These are phyloP conservation scores for Croton setiger DNA, from an alignment of 441 rosid species.

Conservation along the genomic window DNA sequence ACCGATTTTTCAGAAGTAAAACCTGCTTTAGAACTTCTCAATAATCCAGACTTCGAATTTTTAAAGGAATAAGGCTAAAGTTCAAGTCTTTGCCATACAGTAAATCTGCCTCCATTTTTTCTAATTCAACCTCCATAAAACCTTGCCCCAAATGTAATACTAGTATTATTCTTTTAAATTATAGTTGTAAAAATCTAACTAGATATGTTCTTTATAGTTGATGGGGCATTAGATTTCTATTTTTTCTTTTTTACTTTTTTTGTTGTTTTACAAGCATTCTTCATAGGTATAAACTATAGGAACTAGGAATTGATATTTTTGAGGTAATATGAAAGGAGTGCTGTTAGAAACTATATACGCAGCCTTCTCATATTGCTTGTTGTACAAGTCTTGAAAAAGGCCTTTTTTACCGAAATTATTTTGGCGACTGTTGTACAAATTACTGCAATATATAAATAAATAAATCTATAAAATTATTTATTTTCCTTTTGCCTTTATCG, in stretches of 20 bases:
- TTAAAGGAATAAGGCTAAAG: slow-evolving; percentile 55
- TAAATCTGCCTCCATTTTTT: slow-evolving; percentile 26
- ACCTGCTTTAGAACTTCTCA: slow-evolving; percentile 53
- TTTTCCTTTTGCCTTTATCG: neutral
- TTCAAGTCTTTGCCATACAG: slow-evolving; percentile 23
- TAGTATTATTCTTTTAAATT: slow-evolving; percentile 18
- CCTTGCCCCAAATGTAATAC: slow-evolving; percentile 31
- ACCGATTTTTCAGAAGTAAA: slow-evolving; percentile 59
- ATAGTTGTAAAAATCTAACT: slow-evolving; percentile 32
- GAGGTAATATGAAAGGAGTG: slow-evolving; percentile 11
- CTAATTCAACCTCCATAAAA: neutral
- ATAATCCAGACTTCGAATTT: slow-evolving; percentile 70
- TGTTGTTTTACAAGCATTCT: slow-evolving; percentile 27
- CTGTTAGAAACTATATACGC: neutral
- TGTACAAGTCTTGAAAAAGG: slow-evolving; percentile 21
- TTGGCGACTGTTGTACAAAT: neutral
- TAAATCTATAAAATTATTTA: neutral
- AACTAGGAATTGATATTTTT: neutral
- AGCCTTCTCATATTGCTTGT: slow-evolving; percentile 13
- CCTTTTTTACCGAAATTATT: neutral
- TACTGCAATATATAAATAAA: neutral
- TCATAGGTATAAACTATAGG: slow-evolving; percentile 26
- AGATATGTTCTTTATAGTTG: slow-evolving; percentile 27
- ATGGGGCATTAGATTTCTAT: slow-evolving; percentile 27
- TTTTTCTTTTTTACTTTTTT: neutral